Conservation (phyloP, 768 basidiomycete genomes). For the Serendipita sp. region DNA sequence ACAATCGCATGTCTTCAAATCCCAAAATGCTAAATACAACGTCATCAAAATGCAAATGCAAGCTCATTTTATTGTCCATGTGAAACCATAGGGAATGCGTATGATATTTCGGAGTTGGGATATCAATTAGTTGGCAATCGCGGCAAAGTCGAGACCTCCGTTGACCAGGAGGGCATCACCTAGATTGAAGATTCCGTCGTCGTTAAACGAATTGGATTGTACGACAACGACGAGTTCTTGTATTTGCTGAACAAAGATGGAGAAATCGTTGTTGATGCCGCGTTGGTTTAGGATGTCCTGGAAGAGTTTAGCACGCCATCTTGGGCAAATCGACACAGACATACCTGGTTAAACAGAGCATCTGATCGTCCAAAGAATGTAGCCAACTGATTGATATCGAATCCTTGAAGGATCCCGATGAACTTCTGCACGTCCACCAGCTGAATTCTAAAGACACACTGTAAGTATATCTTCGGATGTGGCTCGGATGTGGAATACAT, state of each 20-base stretch:
- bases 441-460: neutral
- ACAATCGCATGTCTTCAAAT: too few relatives aligned
- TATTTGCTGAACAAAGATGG: neutral
- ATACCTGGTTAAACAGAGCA: slow-evolving; percentile 3
- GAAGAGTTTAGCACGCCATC: neutral
- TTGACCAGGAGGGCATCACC: neutral
- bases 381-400: neutral
- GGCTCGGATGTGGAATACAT: neutral
- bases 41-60: too few relatives aligned
- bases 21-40: too few relatives aligned
- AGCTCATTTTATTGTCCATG: too few relatives aligned
- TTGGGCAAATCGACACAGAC: too few relatives aligned
- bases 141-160: neutral
- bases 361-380: slow-evolving; percentile 3
- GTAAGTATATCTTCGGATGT: neutral
- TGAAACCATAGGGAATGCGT: too few relatives aligned
- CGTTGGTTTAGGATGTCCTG: neutral
- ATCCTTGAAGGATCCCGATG: neutral
- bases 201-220: neutral
- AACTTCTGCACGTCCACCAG: neutral
- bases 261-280: slow-evolving; percentile 2
- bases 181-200: neutral
- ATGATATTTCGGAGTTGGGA: too few relatives aligned
- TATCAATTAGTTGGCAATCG: too few relatives aligned
- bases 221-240: neutral